Base-by-base conservation (phyloP, 257 asterid genomes). In the Galeopsis tetrahit region DNA sequence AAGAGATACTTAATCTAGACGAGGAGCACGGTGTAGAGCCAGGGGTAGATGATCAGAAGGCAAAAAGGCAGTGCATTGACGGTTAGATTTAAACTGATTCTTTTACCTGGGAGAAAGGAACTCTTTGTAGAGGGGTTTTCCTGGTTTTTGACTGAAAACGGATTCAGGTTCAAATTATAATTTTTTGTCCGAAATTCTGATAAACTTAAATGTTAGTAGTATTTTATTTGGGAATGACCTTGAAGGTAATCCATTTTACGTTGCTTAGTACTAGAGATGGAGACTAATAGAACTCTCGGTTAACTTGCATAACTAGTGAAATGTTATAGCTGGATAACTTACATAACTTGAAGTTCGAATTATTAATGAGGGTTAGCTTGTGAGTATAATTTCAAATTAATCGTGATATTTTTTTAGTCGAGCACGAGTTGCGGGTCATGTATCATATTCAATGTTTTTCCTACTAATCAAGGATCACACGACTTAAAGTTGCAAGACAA, bases 11-110 rank as follows among this genome's bases (percentile, higher is more conserved):
- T 38, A 60, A 4, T 4, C 42, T 38, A 42, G 77, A 82, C 64
- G 78, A 38, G 35, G 80, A 72, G 61, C 82, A 75, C 17, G 10
- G 36, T 42, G 80, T 53, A 5, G 71, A 28, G 34, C 21, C 55
- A 48, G 55, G 7, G 17, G 68, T 38, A 34, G 85, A 72, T 10
- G 85, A 79, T 55, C 80, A 74, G 57, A 84, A 79, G 78, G 56
- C 71, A 21, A 87, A 90, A 83, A 83, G 92, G 82, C 93, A 52
- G 39, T 87, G 98, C 88, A 42, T 82, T 63, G 89, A 73, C 70
- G 63, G 78, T 35, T 67, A 69, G 67, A 51, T 55, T 74, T 33
- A 58, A 40, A 40, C 60, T 60, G 6, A 59, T 40, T 53, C 3
- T 53, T 77, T 36, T 15, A 10, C 62, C 10, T 17, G 68, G 51